Evolutionary conservation across 805 yeast genomes (phyloP), one percentile per base, ranked within the genome.

Genomic region (Zygosaccharomyces gambellarensis): DNA sequence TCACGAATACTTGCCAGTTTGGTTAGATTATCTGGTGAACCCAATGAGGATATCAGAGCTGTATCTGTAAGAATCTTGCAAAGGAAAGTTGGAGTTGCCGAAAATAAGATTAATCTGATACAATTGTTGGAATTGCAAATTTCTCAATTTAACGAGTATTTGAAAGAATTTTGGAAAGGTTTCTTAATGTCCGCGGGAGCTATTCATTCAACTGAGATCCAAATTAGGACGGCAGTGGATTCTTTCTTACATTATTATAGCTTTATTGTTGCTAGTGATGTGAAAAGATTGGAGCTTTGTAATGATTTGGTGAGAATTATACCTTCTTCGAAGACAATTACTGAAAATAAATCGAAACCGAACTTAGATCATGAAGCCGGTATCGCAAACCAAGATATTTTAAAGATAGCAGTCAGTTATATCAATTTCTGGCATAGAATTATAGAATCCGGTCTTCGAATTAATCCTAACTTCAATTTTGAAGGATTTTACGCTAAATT

Each of bases 11-110:
- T 65, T 29, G 27, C 56, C 9, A 75, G 70, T 42, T 60, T 85
- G 21, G 54, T 85, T 27, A 64, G 92, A 36, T 63, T 88, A 21
- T 63, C 83, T 0, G 81, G 82, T 1, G 96, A 88, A 60, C 72
- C 81, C 3, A 78, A 84, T 48, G 85, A 79, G 50, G 76, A 71
- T 45, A 61, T 85, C 4, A 68, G 89, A 43, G 22, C 73, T 3
- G 54, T 58, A 2, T 50, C 53, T 3, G 63, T 67, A 8, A 34
- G 50, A 2, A 50, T 52, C 1, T 41, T 59, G 32, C 60, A 43
- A 42, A 21, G n/a, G 11, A 22, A 10, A 6, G 25, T 14, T 11
- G 45, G 21, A 6, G 56, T 57, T 31, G 34, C 46, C 23, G 31
- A 30, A 21, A 32, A 50, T 47, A 45, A 42, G 34, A 52, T 53